Percentiles rank a stretch among this genome's conserved stretches.
phyloP scores from a whole-genome alignment of 106 monocot genomes.

The Platanthera zijinensis region DNA sequence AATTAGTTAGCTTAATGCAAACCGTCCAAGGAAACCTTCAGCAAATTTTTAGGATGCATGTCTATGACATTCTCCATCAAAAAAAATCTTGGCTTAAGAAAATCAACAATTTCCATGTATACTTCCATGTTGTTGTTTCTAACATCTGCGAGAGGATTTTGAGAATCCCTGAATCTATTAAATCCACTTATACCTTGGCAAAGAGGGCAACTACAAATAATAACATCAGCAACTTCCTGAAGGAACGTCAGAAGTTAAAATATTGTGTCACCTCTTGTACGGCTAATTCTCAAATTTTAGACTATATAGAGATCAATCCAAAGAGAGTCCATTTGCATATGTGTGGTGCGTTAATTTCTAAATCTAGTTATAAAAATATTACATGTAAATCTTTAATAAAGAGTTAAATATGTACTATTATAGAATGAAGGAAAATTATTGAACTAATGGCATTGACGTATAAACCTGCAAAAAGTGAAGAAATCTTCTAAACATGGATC shows the following conservation, averaged over 20 bases:
- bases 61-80: conserved; percentile 98
- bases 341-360: too few species aligned
- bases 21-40: conserved; percentile 58
- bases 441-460: too few species aligned
- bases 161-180: conserved; percentile 42
- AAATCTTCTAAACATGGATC: too few species aligned
- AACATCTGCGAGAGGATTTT: conserved; percentile 50
- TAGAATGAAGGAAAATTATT: too few species aligned
- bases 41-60: conserved; percentile 79
- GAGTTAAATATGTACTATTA: too few species aligned
- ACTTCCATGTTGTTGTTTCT: conserved; percentile 69
- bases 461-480: too few species aligned
- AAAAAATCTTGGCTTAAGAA: conserved; percentile 71
- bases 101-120: conserved; percentile 80
- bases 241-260: neutral
- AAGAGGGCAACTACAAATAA: conserved; percentile 92
- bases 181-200: conserved; percentile 94
- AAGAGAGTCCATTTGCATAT: too few species aligned
- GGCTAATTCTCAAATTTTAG: too few species aligned
- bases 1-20: conserved; percentile 59
- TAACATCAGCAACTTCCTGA: conserved; percentile 77
- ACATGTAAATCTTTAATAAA: too few species aligned
- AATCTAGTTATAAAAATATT: too few species aligned
- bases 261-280: too few species aligned
- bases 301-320: too few species aligned